Evolutionary conservation across 345 rosid genomes (phyloP), one percentile per base, ranked within the genome.

Genomic region (Trapa incisa): DNA sequence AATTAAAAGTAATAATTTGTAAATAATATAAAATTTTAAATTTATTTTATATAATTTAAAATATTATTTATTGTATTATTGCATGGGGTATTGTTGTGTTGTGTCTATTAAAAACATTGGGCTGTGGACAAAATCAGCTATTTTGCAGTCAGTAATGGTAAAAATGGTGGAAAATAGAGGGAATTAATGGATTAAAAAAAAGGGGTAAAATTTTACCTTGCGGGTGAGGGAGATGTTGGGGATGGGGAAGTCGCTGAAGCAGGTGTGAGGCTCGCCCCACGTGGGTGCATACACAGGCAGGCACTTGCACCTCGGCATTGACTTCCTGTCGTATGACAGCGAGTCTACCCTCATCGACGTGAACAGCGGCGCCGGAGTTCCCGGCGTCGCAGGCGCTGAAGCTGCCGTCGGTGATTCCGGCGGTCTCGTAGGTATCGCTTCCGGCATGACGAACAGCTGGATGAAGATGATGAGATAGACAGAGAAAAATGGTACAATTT

Each of bases 321-420:
- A 81, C 87, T 94, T 87, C 66, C 99, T 80, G 72, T 91, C 99
- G 35, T n/a, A 94, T 1, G 89, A 86, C 72, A 96, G 99, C 6
- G 99, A 85, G 5, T 94, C 99, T 60, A 87, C 84, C 75, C 96
- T 82, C 87, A 74, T 48, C 61, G 85, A 74, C 37, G 95, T 66
- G 60, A 94, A 83, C 78, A 94, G 75, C 39, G 99, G 95, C 37
- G 96, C 97, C 16, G 97, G 96, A 12, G 96, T 89, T 64, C 95
- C 98, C 52, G 96, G 96, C 4, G 98, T 93, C 1, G 90, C 87
- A 69, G 97, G 99, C 5, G 99, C 86, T 5, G 95, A 86, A 5
- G 72, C 87, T 61, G 81, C 71, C 39, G 87, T 86, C 5, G 86
- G 84, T 2, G 69, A 53, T 37, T 78, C 92, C 32, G 82, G 71